Percentiles rank a stretch among this genome's conserved stretches.
Conservation (phyloP, 768 basidiomycete species). For the Mycena polygramma region DNA sequence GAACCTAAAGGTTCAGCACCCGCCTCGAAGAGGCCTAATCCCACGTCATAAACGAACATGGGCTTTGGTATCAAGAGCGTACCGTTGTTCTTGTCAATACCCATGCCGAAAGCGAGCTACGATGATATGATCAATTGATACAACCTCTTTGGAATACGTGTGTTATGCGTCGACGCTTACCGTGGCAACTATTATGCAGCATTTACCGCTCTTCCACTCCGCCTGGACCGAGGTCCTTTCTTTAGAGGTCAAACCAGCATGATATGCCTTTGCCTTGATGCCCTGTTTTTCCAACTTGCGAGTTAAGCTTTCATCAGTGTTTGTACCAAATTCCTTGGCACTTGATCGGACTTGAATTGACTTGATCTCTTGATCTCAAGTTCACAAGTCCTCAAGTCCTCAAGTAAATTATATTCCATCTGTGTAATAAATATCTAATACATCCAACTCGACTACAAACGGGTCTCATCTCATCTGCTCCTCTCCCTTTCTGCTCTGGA, state of each 20-base stretch:
- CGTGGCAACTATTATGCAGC: conserved; percentile 20
- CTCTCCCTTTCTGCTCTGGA: too few species aligned
- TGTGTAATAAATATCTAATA: too few species aligned
- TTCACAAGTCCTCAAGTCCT: too few species aligned
- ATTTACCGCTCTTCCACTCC: conserved; percentile 16
- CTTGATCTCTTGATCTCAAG: too few species aligned
- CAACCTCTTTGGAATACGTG: not conserved
- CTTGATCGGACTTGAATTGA: too few species aligned
- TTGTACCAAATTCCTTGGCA: too few species aligned
- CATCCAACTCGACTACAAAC: too few species aligned
- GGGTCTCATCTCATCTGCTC: too few species aligned
- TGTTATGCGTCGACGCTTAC: not conserved
- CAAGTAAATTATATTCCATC: too few species aligned
- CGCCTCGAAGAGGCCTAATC: too few species aligned
- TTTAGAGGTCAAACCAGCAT: not conserved
- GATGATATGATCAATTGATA: not conserved
- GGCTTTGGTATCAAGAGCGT: not conserved
- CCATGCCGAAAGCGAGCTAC: conserved; percentile 84
- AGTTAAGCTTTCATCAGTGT: conserved; percentile 10
- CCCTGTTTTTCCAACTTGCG: not conserved
- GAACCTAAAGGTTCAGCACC: too few species aligned
- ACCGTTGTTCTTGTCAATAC: conserved; percentile 73
- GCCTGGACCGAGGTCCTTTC: not conserved
- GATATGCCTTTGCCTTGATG: conserved; percentile 11
- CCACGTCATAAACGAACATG: too few species aligned